Percentiles rank a stretch among this genome's conserved stretches.
Evolutionary conservation across 208 protist species (phyloP).

Genomic region (Wallacemonas sp.): DNA sequence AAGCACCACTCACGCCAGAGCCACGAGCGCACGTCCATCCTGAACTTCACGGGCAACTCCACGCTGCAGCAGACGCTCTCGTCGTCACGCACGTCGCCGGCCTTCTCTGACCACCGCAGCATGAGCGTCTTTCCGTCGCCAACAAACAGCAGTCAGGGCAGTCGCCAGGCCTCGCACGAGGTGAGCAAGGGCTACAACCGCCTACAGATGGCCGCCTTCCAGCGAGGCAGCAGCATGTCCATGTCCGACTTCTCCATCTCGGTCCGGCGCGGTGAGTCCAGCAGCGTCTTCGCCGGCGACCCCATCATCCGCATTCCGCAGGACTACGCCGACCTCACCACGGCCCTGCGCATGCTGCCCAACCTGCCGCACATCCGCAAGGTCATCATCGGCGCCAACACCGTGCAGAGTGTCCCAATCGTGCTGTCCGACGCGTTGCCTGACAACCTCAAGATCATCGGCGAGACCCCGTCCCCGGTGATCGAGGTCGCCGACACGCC

Average conservation of each 20-base stretch:
- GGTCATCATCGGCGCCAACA: slow-evolving; percentile 56
- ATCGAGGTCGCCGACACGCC: slow-evolving; percentile 54
- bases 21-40: slow-evolving; percentile 49
- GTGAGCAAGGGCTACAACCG: slow-evolving; percentile 21
- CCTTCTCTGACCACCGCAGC: slow-evolving; percentile 22
- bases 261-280: slow-evolving; percentile 7
- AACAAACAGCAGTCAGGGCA: slow-evolving; percentile 16
- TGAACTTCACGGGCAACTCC: slow-evolving; percentile 18
- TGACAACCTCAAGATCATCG: slow-evolving; percentile 65
- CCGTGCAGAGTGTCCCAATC: slow-evolving; percentile 47
- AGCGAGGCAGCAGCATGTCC: slow-evolving; percentile 32
- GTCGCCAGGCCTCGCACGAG: slow-evolving; percentile 8
- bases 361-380: slow-evolving; percentile 62
- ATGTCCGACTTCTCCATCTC: slow-evolving; percentile 24
- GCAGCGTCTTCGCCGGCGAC: slow-evolving; percentile 19
- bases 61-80: slow-evolving; percentile 46
- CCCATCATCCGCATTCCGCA: slow-evolving; percentile 57
- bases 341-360: slow-evolving; percentile 39
- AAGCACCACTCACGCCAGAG: slow-evolving; percentile 61
- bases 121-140: slow-evolving; percentile 28
- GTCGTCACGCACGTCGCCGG: slow-evolving; percentile 32
- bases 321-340: slow-evolving; percentile 51
- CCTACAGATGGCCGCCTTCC: slow-evolving; percentile 27
- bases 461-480: slow-evolving; percentile 64
- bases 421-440: slow-evolving; percentile 55